Conservation (phyloP, 176 grass and related monocot species). For the Cenchrus americanus region DNA sequence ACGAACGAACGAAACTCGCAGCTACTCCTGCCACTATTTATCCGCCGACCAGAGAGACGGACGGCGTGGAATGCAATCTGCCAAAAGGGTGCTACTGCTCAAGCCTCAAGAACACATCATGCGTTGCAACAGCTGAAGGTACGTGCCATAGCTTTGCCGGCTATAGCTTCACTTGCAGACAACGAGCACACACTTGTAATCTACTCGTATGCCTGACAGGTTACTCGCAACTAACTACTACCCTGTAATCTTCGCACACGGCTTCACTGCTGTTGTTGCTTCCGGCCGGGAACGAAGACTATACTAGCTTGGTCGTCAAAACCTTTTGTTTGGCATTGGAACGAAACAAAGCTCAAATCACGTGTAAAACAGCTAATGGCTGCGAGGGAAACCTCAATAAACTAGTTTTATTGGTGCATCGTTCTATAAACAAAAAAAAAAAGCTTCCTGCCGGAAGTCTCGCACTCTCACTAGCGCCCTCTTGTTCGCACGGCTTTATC, state of each 20-base stretch:
- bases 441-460: too few species aligned
- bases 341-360: not conserved
- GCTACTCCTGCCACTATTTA: constrained; percentile 19
- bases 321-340: not conserved
- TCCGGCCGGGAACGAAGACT: not conserved
- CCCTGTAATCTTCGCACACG: not conserved
- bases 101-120: not conserved
- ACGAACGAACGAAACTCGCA: too few species aligned
- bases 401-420: not conserved
- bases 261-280: not conserved
- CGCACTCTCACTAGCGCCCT: too few species aligned
- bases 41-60: constrained; percentile 39
- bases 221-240: not conserved
- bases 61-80: not conserved
- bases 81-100: not conserved
- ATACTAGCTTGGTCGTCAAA: not conserved
- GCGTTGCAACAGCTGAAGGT: not conserved
- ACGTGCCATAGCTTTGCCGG: not conserved
- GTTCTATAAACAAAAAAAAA: too few species aligned
- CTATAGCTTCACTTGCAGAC: constrained; percentile 36
- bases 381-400: not conserved
- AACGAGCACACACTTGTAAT: not conserved
- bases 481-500: too few species aligned
- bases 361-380: constrained; percentile 11
- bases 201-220: not conserved